Evolutionary conservation across 1,139 yeast genomes (phyloP), one percentile per base, ranked within the genome.

Genomic region (Suhomyces yuchorum): DNA sequence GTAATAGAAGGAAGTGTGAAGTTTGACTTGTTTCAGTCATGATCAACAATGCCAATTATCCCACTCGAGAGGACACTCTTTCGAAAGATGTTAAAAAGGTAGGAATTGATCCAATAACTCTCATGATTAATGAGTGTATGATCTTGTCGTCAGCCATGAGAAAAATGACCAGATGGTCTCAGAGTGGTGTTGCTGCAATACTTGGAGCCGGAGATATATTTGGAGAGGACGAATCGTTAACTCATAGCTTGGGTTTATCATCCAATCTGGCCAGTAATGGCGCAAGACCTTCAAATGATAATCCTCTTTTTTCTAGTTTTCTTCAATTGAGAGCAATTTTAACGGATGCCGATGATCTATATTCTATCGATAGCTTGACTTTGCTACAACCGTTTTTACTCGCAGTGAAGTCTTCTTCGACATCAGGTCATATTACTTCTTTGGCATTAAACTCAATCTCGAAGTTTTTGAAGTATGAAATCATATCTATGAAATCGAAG

Each of bases 131-230:
- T 63, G 98, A 93, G 70, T 90, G 97, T 65, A 86, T 90, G 64
- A 77, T 85, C 47, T 81, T 93, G 50, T 84, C 95, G 17, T 85
- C 96, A 14, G 93, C 96, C 26, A 91, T 93, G 97, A 78, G 99
- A 45, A 92, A 92, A 64, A 81, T 84, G 62, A 78, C 87, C 44
- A 81, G 95, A 55, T 86, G 89, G 83, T 77, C 87, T 11, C 90
- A 85, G 56, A 82, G 92, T 35, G 96, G 97, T 3, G 95, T 91
- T 42, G 95, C 97, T 6, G 91, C 96, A 7, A 82, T 92, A 39
- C 72, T 92, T 38, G 88, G 95, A 3, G 85, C 83, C 19, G 75
- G 71, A 50, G 82, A 69, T 53, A 66, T 67, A 19, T 73, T 71
- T 56, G 51, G 49, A 3, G 64, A 58, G 18, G 80, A 74, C 42